Percentiles rank a stretch among this genome's conserved stretches.
Conservation (phyloP, 2,329 filamentous ascomycete species). For the Emydomyces testavorans region DNA sequence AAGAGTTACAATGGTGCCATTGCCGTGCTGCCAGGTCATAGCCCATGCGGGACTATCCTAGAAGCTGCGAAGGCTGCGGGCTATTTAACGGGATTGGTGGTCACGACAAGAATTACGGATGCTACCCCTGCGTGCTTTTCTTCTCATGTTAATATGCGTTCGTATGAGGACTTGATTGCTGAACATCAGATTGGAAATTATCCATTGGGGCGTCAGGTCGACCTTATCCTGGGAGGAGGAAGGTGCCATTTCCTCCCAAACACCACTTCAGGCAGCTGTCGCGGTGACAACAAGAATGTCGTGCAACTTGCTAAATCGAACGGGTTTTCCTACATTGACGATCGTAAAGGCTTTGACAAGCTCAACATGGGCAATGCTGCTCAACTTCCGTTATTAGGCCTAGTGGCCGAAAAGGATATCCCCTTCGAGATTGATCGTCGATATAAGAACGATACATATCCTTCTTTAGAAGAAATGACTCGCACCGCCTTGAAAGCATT, state of each 20-base stretch:
- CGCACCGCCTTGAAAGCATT: constrained; percentile 67
- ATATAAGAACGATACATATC: constrained; percentile 66
- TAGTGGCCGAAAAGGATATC: constrained; percentile 72
- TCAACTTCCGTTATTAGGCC: constrained; percentile 69
- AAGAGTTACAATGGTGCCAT: constrained; percentile 99
- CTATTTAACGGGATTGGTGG: constrained; percentile 85
- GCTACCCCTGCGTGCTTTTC: constrained; percentile 94
- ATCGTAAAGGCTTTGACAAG: constrained; percentile 62
- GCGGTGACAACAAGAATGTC: constrained; percentile 66
- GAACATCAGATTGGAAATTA: constrained; percentile 84
- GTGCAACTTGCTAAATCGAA: constrained; percentile 60
- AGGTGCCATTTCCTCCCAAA: constrained; percentile 89
- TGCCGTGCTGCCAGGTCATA: constrained; percentile 70
- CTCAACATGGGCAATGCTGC: constrained; percentile 56
- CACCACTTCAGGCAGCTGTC: constrained; percentile 66
- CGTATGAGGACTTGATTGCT: constrained; percentile 81
- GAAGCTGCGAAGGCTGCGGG: constrained; percentile 88
- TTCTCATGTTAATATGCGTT: constrained; percentile 66
- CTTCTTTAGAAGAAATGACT: constrained; percentile 85
- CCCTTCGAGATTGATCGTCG: constrained; percentile 89
- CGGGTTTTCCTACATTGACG: constrained; percentile 68
- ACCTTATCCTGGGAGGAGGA: constrained; percentile 86
- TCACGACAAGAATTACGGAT: constrained; percentile 89
- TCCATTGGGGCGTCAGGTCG: constrained; percentile 73
- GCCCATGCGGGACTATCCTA: constrained; percentile 80